These are phyloP conservation scores for Plasmodium falciparum DNA, from an alignment of 169 alveolate species.

Conservation along the genomic window DNA sequence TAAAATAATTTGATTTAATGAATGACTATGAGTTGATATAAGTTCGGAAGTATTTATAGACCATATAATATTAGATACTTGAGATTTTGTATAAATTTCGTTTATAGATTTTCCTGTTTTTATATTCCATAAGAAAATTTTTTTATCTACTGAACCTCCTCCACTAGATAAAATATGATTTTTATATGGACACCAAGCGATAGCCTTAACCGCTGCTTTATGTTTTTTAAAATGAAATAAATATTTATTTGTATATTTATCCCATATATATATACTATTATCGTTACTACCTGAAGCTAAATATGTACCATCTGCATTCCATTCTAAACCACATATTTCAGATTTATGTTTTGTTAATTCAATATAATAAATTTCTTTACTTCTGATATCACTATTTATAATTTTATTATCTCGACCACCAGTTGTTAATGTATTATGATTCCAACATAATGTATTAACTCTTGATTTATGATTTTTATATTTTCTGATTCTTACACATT, in stretches of 20 bases:
- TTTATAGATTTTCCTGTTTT: slow-evolving; percentile 87
- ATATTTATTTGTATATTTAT: slow-evolving; percentile 84
- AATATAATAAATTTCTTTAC: slow-evolving; percentile 78
- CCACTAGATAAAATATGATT: slow-evolving; percentile 95
- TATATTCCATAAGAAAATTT: slow-evolving; percentile 97
- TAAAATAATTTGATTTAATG: slow-evolving; percentile 93
- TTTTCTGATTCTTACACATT: slow-evolving; percentile 76
- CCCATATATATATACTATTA: slow-evolving; percentile 94
- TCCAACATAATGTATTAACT: slow-evolving; percentile 93
- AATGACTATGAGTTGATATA: slow-evolving; percentile 97
- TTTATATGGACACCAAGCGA: slow-evolving; percentile 98
- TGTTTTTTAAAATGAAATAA: slow-evolving; percentile 88
- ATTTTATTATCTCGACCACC: slow-evolving; percentile 94
- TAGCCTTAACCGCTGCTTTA: slow-evolving; percentile 95
- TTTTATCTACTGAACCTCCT: slow-evolving; percentile 98
- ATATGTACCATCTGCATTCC: slow-evolving; percentile 92
- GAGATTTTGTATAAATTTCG: slow-evolving; percentile 93
- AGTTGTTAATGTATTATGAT: slow-evolving; percentile 86
- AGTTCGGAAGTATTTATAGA: slow-evolving; percentile 93
- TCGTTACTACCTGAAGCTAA: slow-evolving; percentile 98
- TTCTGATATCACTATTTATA: slow-evolving; percentile 89
- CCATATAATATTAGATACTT: slow-evolving; percentile 96
- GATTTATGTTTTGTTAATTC: slow-evolving; percentile 89
- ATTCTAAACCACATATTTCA: slow-evolving; percentile 93
- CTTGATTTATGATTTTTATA: slow-evolving; percentile 91